Base-by-base conservation (phyloP, 2,329 filamentous ascomycete genomes). In the Colletotrichum karsti region DNA sequence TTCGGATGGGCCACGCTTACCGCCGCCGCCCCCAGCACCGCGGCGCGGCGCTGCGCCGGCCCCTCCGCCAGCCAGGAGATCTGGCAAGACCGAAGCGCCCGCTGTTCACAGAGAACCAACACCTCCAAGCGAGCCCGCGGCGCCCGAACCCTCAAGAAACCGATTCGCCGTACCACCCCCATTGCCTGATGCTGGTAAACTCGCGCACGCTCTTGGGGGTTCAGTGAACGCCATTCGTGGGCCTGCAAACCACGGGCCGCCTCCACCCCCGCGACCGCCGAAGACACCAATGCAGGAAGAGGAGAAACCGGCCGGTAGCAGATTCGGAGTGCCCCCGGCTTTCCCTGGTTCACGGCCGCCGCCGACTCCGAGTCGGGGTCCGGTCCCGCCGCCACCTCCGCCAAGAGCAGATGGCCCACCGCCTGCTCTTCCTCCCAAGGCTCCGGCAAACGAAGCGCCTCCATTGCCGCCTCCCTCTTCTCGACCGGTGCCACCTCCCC, bases 161-260 rank as follows among this genome's bases (percentile, higher is more conserved):
- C 48, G 67, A 46, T 71, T 70, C 18, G 67, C 63, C 18, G 69
- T 71, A 8, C 96, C 96, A 50, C 96, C 96, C 35, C 93, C 95
- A 3, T 81, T 98, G 67, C 90, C 93, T 62, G 95, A 97, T 78
- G 96, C 96, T 65, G 96, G 96, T 39, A 97, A 93, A 79, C 96
- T 90, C 76, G 94, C 92, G 4, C 85, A 91, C 80, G 83, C 75
- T 79, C 44, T 82, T 72, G 75, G 80, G 77, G 13, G 75, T 73
- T 62, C 85, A 7, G 54, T 68, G 83, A 9, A 83, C 83, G 54
- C 61, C 22, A 54, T 70, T 22, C 65, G 65, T 8, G 65, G 65
- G 24, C 53, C 53, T 9, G 60, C 62, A 42, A 70, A 67, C 41
- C 84, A 89, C 30, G 90, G 87, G 2, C 91, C 91, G 28, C 88